Base-by-base conservation (phyloP, 2,329 filamentous ascomycete genomes). In the Talaromyces atroroseus region DNA sequence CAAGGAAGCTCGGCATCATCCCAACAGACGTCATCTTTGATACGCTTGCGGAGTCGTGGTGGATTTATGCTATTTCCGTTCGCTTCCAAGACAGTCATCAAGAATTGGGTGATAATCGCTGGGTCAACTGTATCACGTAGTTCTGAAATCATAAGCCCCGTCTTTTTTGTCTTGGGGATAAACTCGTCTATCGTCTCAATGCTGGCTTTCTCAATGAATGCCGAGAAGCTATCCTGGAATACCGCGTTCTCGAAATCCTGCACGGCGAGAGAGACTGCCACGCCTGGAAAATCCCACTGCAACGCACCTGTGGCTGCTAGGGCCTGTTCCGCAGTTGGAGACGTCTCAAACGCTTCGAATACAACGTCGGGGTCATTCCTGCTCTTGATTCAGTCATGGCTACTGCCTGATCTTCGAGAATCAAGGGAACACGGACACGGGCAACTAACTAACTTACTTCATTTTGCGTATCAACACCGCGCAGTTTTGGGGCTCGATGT, bases 261-360 rank as follows among this genome's bases (percentile, higher is more conserved):
- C 2, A 86, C 63, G 0, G 74, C 70, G 0, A 81, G 78, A 0
- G 80, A 76, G 16, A 68, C 70, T 0, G 80, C 82, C n/a, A n/a
- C n/a, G n/a, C n/a, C n/a, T 0, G 85, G 85, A 59, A 88, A 88
- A 18, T 80, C 74, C 77, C 84, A 84, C 56, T 73, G 63, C 0
- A 88, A 66, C 1, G 82, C 78, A 24, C 74, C 75, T 20, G 79
- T 67, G 0, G 80, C 68, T 0, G 76, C 74, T 1, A 86, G 71
- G 0, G 85, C 80, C 14, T 76, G 68, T 45, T 81, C 73, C 1
- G 80, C 80, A 0, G 65, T 64, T 0, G 85, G 73, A 0, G 83
- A 84, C 0, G 80, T 74, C 64, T 88, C 84, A 55, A 87, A 87
- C 0, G 75, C 75, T 65, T 88, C 85, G 48, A 86, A 80, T 56